Conservation (phyloP, 345 rosid species). For the Eutrema heterophyllum region DNA sequence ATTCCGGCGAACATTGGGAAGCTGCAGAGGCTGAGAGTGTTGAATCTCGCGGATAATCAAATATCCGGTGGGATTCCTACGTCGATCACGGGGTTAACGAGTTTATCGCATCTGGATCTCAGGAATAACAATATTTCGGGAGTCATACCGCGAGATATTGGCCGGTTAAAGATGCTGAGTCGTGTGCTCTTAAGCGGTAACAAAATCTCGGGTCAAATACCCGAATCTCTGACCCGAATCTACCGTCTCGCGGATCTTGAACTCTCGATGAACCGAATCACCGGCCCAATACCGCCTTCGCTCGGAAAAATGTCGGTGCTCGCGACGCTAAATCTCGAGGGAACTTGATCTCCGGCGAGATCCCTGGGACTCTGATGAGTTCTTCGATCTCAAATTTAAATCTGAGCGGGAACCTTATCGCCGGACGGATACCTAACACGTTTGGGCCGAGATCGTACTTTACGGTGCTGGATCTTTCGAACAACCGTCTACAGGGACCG, state of each 20-base stretch:
- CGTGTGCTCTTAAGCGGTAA: conserved; percentile 59
- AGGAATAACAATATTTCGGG: conserved; percentile 56
- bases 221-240: conserved; percentile 48
- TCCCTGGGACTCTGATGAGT: conserved; percentile 52
- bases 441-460: conserved; percentile 67
- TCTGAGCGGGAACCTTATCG: conserved; percentile 49
- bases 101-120: conserved; percentile 66
- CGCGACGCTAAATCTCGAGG: conserved; percentile 60
- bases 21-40: conserved; percentile 42
- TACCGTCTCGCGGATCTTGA: conserved; percentile 77
- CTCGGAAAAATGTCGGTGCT: conserved; percentile 69
- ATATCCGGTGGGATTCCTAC: conserved; percentile 52
- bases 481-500: conserved; percentile 56
- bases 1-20: conserved; percentile 60
- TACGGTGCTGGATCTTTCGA: conserved; percentile 67
- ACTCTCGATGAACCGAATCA: conserved; percentile 48
- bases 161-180: conserved; percentile 62
- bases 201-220: conserved; percentile 61
- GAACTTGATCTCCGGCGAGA: conserved; percentile 50
- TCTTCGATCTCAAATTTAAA: conserved; percentile 73
- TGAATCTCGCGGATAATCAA: conserved; percentile 71
- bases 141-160: conserved; percentile 51
- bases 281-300: conserved; percentile 47
- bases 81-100: conserved; percentile 47
- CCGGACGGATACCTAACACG: conserved; percentile 65